Evolutionary conservation across 2,329 filamentous ascomycete genomes (phyloP).

Genomic region (Berkeleyomyces basicola): DNA sequence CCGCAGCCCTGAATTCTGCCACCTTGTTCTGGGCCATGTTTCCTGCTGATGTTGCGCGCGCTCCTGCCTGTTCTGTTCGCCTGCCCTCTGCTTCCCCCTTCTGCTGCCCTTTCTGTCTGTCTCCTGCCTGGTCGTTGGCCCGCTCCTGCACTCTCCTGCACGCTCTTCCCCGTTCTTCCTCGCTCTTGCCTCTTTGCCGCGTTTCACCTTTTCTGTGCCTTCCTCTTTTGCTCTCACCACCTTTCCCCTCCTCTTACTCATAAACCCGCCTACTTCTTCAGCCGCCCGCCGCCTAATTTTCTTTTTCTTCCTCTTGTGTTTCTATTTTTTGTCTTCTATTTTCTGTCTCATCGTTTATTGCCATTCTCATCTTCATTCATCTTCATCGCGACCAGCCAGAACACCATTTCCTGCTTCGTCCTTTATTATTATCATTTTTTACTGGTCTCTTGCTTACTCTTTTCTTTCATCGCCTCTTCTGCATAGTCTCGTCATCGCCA

Average conservation of each 20-base stretch:
- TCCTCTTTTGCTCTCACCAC: neutral
- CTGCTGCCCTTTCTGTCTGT: neutral
- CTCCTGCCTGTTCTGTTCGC: neutral
- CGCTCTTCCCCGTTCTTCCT: neutral
- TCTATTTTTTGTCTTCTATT: conserved; percentile 3
- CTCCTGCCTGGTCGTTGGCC: neutral
- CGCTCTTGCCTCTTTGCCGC: neutral
- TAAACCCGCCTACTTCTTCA: neutral
- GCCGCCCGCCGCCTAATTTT: neutral
- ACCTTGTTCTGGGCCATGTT: neutral
- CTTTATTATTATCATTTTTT: neutral
- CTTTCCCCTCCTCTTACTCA: neutral
- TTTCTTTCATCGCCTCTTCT: neutral
- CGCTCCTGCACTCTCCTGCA: neutral
- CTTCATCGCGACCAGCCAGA: neutral
- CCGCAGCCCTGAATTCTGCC: neutral
- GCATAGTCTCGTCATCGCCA: neutral
- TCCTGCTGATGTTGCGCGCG: neutral
- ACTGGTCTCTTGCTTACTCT: neutral
- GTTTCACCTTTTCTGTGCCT: conserved; percentile 2
- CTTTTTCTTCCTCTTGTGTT: neutral
- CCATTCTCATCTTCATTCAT: neutral
- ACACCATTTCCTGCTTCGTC: neutral
- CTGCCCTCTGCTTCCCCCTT: neutral
- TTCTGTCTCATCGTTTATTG: neutral